Conservation (phyloP, 805 yeast species). For the Myxozyma lipomycoides region DNA sequence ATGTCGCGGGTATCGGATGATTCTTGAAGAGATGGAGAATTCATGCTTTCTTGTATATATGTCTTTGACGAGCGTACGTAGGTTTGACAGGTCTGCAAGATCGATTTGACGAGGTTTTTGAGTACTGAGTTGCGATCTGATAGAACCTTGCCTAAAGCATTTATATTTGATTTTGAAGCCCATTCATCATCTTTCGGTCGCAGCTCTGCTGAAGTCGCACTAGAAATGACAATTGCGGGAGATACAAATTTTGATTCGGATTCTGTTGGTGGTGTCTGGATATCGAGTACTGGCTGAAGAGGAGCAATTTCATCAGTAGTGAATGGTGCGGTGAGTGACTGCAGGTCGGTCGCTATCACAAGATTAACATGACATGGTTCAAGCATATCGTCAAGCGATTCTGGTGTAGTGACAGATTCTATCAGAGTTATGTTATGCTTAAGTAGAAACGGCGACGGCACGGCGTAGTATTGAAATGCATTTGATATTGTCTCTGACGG, state of each 20-base stretch:
- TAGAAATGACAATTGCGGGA: slow-evolving; percentile 12
- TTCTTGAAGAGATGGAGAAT: not conserved
- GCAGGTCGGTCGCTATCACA: slow-evolving; percentile 4
- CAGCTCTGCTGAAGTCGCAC: slow-evolving; percentile 4
- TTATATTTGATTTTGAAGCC: slow-evolving; percentile 6
- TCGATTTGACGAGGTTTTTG: slow-evolving; percentile 24
- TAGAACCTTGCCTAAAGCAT: slow-evolving; percentile 1
- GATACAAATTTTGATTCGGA: not conserved
- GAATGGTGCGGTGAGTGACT: slow-evolving; percentile 11
- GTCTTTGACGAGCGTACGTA: slow-evolving; percentile 27
- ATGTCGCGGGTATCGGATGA: slow-evolving; percentile 24
- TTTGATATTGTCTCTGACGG: slow-evolving; percentile 11
- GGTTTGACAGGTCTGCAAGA: slow-evolving; percentile 34
- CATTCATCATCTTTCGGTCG: not conserved
- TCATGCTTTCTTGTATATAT: slow-evolving; percentile 4
- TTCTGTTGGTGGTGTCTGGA: not conserved
- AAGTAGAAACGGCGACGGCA: slow-evolving; percentile 20
- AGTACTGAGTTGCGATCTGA: slow-evolving; percentile 11
- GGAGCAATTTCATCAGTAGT: slow-evolving; percentile 14
- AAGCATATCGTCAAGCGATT: slow-evolving; percentile 11
- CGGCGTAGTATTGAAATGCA: slow-evolving; percentile 12
- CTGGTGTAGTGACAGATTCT: slow-evolving; percentile 16
- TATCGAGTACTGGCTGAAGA: slow-evolving; percentile 18
- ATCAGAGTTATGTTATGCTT: slow-evolving; percentile 10
- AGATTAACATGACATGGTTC: slow-evolving; percentile 24